Conservation (phyloP, 108 stramenopile genomes). For the Pseudonitzschia pungens region DNA sequence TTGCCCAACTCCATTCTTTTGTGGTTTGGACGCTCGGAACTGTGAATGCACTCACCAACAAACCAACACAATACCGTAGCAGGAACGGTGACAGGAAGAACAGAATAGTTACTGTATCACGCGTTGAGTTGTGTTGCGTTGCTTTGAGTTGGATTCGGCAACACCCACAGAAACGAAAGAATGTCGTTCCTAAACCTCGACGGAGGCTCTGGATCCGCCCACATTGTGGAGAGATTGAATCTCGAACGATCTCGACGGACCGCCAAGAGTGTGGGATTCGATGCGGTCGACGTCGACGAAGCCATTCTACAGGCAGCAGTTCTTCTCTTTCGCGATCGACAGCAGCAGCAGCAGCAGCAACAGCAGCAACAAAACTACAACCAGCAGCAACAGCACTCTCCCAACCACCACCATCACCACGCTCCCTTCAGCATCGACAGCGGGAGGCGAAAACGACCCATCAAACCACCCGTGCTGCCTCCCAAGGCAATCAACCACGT, state of each 20-base stretch:
- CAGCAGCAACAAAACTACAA: background rate
- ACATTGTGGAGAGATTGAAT: constrained; percentile 9
- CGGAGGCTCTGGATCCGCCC: constrained; percentile 4
- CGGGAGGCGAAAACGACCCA: background rate
- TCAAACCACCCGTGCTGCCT: no score
- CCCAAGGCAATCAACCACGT: background rate
- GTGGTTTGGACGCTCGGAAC: no score
- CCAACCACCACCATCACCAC: background rate
- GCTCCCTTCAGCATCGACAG: background rate
- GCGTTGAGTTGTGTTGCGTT: no score
- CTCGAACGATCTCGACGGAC: constrained; percentile 5
- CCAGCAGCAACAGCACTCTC: background rate
- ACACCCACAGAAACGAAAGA: background rate
- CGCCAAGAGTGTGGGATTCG: constrained; percentile 14
- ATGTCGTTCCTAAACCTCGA: constrained; percentile 8
- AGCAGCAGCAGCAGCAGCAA: background rate
- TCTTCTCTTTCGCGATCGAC: constrained; percentile 11
- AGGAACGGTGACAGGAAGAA: no score
- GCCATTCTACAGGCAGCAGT: background rate
- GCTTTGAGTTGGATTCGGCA: no score
- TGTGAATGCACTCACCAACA: no score
- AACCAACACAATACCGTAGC: no score
- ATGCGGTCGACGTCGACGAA: constrained; percentile 12
- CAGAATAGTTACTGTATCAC: no score
- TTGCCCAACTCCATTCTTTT: no score